phyloP scores from a whole-genome alignment of 768 basidiomycete genomes.

The Naganishia vishniacii region DNA sequence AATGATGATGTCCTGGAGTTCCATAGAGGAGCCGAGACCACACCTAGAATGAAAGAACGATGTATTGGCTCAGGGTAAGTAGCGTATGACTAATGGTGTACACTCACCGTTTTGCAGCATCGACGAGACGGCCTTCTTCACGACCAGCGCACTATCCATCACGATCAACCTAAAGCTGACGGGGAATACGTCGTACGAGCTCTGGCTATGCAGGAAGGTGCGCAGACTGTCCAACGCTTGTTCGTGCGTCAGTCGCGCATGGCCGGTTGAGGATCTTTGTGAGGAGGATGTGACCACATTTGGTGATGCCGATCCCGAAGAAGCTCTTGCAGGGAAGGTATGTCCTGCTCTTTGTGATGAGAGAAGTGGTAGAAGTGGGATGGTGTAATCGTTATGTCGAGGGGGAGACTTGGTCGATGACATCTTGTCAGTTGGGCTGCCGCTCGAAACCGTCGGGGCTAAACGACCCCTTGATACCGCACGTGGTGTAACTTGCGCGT shows the following conservation, averaged over 20 bases:
- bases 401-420: constrained; percentile 5
- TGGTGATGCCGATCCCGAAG: neutral
- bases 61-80: neutral
- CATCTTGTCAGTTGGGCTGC: neutral
- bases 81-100: too few relatives aligned
- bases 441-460: neutral
- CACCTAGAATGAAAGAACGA: constrained; percentile 57
- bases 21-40: constrained; percentile 96
- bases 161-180: constrained; percentile 95
- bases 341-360: neutral
- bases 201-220: constrained; percentile 72
- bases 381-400: neutral
- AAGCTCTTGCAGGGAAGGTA: neutral
- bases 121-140: constrained; percentile 76
- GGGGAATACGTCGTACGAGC: constrained; percentile 93
- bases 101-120: constrained; percentile 63
- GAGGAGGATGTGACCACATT: neutral
- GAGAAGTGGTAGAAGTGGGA: neutral
- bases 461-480: too few relatives aligned
- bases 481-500: too few relatives aligned
- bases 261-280: neutral
- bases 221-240: constrained; percentile 58
- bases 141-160: constrained; percentile 88
- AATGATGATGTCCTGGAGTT: constrained; percentile 89
- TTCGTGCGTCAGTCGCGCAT: constrained; percentile 38